Conservation (phyloP, 2,329 filamentous ascomycete genomes). For the Cadophora sp. region DNA sequence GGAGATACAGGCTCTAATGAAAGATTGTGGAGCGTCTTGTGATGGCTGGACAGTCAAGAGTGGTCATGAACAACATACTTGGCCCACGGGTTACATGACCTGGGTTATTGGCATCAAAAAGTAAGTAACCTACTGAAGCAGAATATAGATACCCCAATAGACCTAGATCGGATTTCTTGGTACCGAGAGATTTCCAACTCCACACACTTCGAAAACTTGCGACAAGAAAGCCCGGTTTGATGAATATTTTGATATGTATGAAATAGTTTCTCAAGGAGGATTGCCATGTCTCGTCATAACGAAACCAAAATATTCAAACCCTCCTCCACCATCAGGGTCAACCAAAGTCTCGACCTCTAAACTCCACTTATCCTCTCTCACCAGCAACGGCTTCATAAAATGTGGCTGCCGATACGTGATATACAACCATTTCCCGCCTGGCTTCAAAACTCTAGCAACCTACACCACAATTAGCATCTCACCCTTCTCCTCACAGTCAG, state of each 20-base stretch:
- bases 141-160: neutral
- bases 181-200: neutral
- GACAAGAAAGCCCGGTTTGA: neutral
- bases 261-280: neutral
- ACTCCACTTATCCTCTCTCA: slow-evolving; percentile 52
- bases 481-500: neutral
- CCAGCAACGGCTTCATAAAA: slow-evolving; percentile 58
- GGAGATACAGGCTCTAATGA: slow-evolving; percentile 68
- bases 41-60: slow-evolving; percentile 52
- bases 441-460: slow-evolving; percentile 56
- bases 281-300: slow-evolving; percentile 43
- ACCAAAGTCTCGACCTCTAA: slow-evolving; percentile 52
- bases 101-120: slow-evolving; percentile 51
- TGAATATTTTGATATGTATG: neutral
- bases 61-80: slow-evolving; percentile 53
- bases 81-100: slow-evolving; percentile 55
- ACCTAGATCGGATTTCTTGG: neutral
- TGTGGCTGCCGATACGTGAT: slow-evolving; percentile 62
- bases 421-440: slow-evolving; percentile 57
- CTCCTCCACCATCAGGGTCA: slow-evolving; percentile 48
- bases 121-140: neutral
- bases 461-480: slow-evolving; percentile 35
- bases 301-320: slow-evolving; percentile 58
- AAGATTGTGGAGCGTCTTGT: slow-evolving; percentile 54
- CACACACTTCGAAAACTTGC: neutral